A percentile compares a stretch with the other conserved stretches of the same genome.
phyloP scores from a whole-genome alignment of 148 eudicot genomes.

The Rhododendron kiyosumense region DNA sequence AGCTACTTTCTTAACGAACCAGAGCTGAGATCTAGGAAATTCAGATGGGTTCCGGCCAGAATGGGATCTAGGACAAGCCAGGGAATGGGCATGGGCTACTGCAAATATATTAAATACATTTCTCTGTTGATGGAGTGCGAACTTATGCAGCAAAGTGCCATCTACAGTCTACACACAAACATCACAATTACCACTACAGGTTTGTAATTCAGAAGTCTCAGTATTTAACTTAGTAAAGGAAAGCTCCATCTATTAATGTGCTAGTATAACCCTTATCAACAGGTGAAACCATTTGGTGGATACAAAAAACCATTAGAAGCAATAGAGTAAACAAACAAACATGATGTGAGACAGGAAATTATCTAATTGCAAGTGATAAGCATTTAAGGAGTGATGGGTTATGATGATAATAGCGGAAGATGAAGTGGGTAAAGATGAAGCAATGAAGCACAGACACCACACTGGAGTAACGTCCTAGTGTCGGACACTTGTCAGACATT shows the following conservation, averaged over 20 bases:
- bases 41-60: neutral
- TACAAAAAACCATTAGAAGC: neutral
- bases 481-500: neutral
- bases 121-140: neutral
- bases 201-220: neutral
- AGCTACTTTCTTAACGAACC: neutral
- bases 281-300: neutral
- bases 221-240: neutral
- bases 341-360: neutral
- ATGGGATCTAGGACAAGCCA: neutral
- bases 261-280: neutral
- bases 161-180: neutral
- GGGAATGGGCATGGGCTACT: neutral
- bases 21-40: neutral
- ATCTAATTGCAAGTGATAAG: neutral
- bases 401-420: neutral
- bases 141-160: neutral
- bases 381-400: neutral
- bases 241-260: neutral
- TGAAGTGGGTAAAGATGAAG: neutral
- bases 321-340: neutral
- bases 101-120: neutral
- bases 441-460: neutral
- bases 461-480: neutral
- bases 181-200: neutral